These are phyloP conservation scores for Aquilaria agallochum DNA, from an alignment of 441 rosid genomes.

Conservation along the genomic window DNA sequence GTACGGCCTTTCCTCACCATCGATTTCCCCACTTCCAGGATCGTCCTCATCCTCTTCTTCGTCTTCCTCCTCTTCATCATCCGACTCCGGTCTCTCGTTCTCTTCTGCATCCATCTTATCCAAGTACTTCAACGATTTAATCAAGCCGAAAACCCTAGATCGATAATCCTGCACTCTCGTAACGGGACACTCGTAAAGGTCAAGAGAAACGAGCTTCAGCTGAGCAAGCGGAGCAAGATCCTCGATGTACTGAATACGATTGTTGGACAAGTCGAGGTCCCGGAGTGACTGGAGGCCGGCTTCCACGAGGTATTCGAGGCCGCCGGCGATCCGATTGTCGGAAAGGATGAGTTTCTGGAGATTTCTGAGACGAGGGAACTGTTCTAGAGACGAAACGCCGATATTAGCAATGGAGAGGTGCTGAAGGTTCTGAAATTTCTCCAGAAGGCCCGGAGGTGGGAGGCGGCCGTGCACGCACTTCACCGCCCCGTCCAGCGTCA, in stretches of 20 bases:
- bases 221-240: conserved; percentile 68
- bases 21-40: conserved; percentile 66
- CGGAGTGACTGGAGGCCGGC: conserved; percentile 61
- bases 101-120: conserved; percentile 73
- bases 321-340: conserved; percentile 65
- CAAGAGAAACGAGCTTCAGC: conserved; percentile 60
- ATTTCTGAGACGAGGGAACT: conserved; percentile 50
- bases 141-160: conserved; percentile 70
- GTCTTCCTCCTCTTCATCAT: conserved; percentile 53
- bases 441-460: conserved; percentile 51
- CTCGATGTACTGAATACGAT: conserved; percentile 64
- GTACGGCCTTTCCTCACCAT: conserved; percentile 46
- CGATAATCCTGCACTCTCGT: conserved; percentile 69
- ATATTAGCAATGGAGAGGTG: conserved; percentile 63
- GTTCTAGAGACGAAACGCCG: conserved; percentile 63
- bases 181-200: conserved; percentile 73
- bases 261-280: conserved; percentile 65
- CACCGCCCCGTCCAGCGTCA: conserved; percentile 69
- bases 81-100: conserved; percentile 73
- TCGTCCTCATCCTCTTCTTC: conserved; percentile 52
- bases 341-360: conserved; percentile 59
- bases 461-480: conserved; percentile 61
- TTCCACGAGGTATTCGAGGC: conserved; percentile 53
- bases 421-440: conserved; percentile 58
- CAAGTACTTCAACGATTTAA: conserved; percentile 63